Conservation (phyloP, 805 yeast species). For the Kurtzmaniella fragi region DNA sequence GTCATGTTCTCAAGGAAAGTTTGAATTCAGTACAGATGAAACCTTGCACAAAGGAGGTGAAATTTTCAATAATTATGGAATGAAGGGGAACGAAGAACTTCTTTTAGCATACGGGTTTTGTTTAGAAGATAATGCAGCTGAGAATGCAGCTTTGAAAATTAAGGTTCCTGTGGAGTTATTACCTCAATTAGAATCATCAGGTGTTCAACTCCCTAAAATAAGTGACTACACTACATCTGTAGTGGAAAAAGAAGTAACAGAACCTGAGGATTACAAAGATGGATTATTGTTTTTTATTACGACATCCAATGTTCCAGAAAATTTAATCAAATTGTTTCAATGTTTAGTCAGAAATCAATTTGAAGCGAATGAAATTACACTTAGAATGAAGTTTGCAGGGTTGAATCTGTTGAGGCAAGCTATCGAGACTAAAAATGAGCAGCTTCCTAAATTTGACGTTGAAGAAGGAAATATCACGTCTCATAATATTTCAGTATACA, state of each 20-base stretch:
- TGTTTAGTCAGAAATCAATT: slow-evolving; percentile 45
- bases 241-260: slow-evolving; percentile 6
- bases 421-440: slow-evolving; percentile 41
- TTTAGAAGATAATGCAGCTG: slow-evolving; percentile 51
- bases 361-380: slow-evolving; percentile 39
- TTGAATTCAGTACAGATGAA: slow-evolving; percentile 40
- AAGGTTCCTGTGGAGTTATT: slow-evolving; percentile 39
- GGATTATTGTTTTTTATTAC: slow-evolving; percentile 39
- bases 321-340: slow-evolving; percentile 50
- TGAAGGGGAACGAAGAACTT: slow-evolving; percentile 80
- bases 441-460: slow-evolving; percentile 15
- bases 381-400: slow-evolving; percentile 60
- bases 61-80: slow-evolving; percentile 79
- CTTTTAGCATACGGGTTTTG: slow-evolving; percentile 81
- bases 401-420: slow-evolving; percentile 49
- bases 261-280: slow-evolving; percentile 14
- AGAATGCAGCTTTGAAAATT: slow-evolving; percentile 55
- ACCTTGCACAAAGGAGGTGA: slow-evolving; percentile 36
- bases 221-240: slow-evolving; percentile 37
- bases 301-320: slow-evolving; percentile 30
- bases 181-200: slow-evolving; percentile 26
- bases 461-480: slow-evolving; percentile 2
- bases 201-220: slow-evolving; percentile 32
- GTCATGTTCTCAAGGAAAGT: slow-evolving; percentile 29
- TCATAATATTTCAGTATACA: slow-evolving; percentile 39